Evolutionary conservation across 2,329 filamentous ascomycete species (phyloP), one percentile per base, ranked within the genome.

Genomic region (Microcyclospora pomicola): DNA sequence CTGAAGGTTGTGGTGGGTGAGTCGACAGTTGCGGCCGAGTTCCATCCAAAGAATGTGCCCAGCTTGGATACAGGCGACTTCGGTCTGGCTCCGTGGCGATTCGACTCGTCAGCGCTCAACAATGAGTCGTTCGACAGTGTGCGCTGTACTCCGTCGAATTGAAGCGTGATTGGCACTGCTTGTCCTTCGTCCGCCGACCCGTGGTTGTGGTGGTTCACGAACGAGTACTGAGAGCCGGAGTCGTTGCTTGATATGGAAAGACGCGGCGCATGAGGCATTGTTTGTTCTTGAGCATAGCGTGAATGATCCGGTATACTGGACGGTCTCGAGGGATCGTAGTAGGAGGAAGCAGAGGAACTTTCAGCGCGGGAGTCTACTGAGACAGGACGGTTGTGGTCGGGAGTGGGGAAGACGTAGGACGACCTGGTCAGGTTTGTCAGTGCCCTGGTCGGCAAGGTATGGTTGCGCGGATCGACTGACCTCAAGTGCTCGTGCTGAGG

Each of bases 1-100:
- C 75, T 79, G 49, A 78, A 75, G 33, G 74, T 72, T 15, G 75
- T 78, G 33, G 70, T 72, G 12, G 73, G 71, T 38, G 75, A 74
- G 11, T 54, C 51, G 12, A 47, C 46, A 3, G 69, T 68, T 34
- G 67, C 62, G 19, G 65, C 60, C 15, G 66, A 68, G 45, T 75
- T 77, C 73, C 77, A 80, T 42, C 75, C 73, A 49, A 82, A 82
- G 58, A 81, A 77, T 11, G 72, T 75, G 33, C 72, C 72, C 50
- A 81, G 69, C 40, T 64, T 67, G 33, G 66, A 66, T 13, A 50
- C 59, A 5, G 64, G 64, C 14, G 64, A 65, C 43, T 63, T 66
- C 12, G 63, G 60, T 42, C 61, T 59, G 36, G 52, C 45, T 4
- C 19, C 19, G 19, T 24, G 4, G 27, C 27, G 43, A 35, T 38